Evolutionary conservation across 108 stramenopile genomes (phyloP).

Genomic region (Nannochloropsis gaditana): DNA sequence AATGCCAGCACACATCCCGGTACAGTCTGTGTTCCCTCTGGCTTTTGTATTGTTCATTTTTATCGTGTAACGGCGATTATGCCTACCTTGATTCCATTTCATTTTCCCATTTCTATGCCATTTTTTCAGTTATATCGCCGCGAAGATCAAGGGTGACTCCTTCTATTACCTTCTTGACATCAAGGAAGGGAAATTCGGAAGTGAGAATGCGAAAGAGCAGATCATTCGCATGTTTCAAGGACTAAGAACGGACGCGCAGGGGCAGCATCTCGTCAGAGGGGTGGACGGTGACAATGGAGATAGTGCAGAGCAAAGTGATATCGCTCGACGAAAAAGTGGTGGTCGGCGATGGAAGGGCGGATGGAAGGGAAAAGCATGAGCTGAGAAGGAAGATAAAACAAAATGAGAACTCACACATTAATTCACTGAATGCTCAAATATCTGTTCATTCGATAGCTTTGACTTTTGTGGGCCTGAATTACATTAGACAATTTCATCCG

Average conservation of each 20-base stretch:
- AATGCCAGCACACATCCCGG: neutral
- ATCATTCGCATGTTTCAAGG: neutral
- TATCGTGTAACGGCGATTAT: neutral
- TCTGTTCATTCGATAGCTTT: too few relatives aligned
- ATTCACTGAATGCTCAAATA: too few relatives aligned
- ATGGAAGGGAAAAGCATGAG: neutral
- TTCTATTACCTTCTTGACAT: conserved; percentile 18
- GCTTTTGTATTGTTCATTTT: too few relatives aligned
- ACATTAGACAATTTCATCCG: too few relatives aligned
- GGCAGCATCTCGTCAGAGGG: neutral
- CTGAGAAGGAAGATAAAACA: neutral
- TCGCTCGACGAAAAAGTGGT: neutral
- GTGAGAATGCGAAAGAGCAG: neutral
- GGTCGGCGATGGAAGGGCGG: conserved; percentile 15
- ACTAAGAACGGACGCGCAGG: neutral
- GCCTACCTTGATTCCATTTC: neutral
- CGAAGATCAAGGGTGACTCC: conserved; percentile 8
- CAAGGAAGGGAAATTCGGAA: neutral
- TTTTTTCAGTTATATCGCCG: neutral
- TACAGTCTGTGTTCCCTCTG: neutral
- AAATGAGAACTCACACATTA: neutral
- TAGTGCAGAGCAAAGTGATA: neutral
- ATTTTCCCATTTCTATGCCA: neutral
- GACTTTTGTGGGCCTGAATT: too few relatives aligned
- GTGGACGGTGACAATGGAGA: neutral